Evolutionary conservation across 352 stramenopile genomes (phyloP).

Genomic region (Pythium scleroteichum): DNA sequence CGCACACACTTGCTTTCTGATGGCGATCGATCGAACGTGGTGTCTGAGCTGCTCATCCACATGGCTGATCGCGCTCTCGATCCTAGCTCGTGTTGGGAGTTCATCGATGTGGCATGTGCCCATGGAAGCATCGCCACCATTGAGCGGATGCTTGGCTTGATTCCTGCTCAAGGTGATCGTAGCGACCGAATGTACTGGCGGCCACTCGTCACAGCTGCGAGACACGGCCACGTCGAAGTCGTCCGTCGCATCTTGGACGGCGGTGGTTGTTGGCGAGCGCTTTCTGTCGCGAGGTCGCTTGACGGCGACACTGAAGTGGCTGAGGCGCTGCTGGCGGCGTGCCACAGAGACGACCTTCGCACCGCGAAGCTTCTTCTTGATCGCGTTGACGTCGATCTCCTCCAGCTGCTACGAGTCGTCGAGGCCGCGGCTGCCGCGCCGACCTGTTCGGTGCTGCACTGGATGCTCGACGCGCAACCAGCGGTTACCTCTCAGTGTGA

Average conservation of each 20-base stretch:
- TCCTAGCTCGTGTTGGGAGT: conserved; percentile 5
- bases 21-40: not conserved
- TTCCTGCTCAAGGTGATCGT: not conserved
- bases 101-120: conserved; percentile 16
- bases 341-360: conserved; percentile 16
- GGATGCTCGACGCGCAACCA: conserved; percentile 8
- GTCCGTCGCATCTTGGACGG: conserved; percentile 15
- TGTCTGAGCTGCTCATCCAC: not conserved
- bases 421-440: conserved; percentile 14
- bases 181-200: conserved; percentile 21
- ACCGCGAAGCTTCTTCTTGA: conserved; percentile 15
- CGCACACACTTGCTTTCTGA: not conserved
- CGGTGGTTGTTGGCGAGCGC: not conserved
- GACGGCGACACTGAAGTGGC: conserved; percentile 14
- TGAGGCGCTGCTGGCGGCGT: conserved; percentile 28
- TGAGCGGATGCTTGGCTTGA: conserved; percentile 1
- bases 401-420: conserved; percentile 21
- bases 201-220: conserved; percentile 20
- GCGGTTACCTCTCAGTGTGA: conserved; percentile 4
- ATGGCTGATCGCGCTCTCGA: not conserved
- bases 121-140: conserved; percentile 11
- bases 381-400: conserved; percentile 10
- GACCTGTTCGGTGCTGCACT: conserved; percentile 11
- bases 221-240: conserved; percentile 21
- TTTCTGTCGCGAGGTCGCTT: not conserved